A percentile compares a stretch with the other conserved stretches of the same genome.
Evolutionary conservation across 768 basidiomycete genomes (phyloP).

Genomic region (Suillus subalutaceus): DNA sequence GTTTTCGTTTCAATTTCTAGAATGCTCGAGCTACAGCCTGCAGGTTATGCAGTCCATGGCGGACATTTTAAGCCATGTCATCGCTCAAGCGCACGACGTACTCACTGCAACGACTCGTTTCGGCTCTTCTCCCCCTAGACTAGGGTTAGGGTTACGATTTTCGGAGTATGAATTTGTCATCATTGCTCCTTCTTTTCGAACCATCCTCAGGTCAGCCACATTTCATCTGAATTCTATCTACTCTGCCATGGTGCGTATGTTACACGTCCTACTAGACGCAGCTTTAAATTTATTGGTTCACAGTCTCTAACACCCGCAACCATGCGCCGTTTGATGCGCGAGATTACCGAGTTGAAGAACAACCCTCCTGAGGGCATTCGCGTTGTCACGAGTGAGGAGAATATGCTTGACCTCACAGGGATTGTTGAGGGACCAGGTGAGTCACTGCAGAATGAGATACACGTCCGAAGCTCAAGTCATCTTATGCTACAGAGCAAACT

Average conservation of each 20-base stretch:
- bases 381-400: constrained; percentile 82
- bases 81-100: no score
- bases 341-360: constrained; percentile 77
- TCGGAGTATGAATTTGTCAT: constrained; percentile 28
- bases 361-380: constrained; percentile 93
- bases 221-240: background rate
- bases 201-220: constrained; percentile 11
- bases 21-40: no score
- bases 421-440: constrained; percentile 90
- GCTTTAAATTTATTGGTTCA: background rate
- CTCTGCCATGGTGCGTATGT: constrained; percentile 26
- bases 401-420: constrained; percentile 85
- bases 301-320: constrained; percentile 54
- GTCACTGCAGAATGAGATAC: constrained; percentile 25
- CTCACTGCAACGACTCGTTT: background rate
- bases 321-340: constrained; percentile 86
- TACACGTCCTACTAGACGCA: background rate
- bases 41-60: no score
- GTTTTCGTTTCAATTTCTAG: no score
- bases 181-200: constrained; percentile 24
- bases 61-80: no score
- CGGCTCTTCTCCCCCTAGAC: constrained; percentile 7
- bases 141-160: constrained; percentile 22
- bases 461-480: constrained; percentile 15
- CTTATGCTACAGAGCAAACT: constrained; percentile 51